phyloP scores from a whole-genome alignment of 345 rosid genomes.

The Populus euphratica region DNA sequence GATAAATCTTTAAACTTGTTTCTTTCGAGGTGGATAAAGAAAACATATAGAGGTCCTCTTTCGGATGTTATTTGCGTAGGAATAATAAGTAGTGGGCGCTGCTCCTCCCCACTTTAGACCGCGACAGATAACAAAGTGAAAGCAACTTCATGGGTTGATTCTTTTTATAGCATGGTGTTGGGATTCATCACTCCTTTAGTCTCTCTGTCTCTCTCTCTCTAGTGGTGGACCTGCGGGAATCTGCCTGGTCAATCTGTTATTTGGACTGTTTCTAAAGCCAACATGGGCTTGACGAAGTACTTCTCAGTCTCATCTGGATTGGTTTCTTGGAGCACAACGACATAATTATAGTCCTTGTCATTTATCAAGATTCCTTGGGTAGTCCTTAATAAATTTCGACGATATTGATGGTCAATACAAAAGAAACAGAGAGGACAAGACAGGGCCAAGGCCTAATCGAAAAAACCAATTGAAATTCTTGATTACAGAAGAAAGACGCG shows the following conservation, averaged over 20 bases:
- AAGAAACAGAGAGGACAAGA: too few species aligned
- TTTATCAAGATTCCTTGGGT: too few species aligned
- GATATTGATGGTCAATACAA: too few species aligned
- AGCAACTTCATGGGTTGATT: not conserved
- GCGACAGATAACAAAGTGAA: not conserved
- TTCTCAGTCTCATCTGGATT: too few species aligned
- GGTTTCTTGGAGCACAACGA: too few species aligned
- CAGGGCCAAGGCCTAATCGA: too few species aligned
- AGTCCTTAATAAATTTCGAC: too few species aligned
- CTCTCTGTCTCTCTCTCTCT: not conserved
- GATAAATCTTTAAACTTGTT: too few species aligned
- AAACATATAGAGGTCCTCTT: not conserved
- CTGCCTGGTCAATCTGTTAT: not conserved
- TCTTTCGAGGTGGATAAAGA: too few species aligned
- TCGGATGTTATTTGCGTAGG: not conserved
- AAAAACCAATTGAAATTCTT: too few species aligned
- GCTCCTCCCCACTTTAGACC: conserved; percentile 6
- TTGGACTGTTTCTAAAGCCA: not conserved
- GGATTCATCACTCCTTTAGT: not conserved
- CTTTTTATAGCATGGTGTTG: conserved; percentile 13
- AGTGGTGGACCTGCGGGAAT: not conserved
- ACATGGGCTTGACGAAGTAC: not conserved
- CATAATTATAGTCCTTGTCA: too few species aligned
- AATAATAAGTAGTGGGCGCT: not conserved
- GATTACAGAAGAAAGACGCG: too few species aligned